phyloP scores from a whole-genome alignment of 73 alveolate species.

The Stentor roeselii region DNA sequence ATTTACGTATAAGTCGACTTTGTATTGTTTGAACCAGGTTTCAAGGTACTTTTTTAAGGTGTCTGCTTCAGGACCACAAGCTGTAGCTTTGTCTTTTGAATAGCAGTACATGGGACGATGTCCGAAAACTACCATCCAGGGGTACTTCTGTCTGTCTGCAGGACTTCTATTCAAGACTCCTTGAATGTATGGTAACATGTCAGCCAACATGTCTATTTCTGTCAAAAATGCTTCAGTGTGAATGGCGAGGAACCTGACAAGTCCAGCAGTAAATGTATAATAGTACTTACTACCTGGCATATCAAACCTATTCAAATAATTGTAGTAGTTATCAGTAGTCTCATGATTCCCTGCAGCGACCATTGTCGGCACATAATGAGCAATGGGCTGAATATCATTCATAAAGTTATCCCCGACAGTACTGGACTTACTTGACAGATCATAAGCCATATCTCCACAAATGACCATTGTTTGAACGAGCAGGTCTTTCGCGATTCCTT shows the following conservation, averaged over 20 bases:
- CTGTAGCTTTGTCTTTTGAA: background rate
- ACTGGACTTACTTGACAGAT: background rate
- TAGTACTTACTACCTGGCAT: conserved; percentile 13
- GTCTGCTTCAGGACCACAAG: conserved; percentile 26
- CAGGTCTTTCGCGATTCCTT: background rate
- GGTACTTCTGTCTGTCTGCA: background rate
- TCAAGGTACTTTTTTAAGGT: background rate
- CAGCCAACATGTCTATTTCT: background rate
- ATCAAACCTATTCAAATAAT: background rate
- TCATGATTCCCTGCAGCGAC: conserved; percentile 16
- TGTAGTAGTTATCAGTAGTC: background rate
- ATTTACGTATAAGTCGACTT: conserved; percentile 13
- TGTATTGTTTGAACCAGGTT: background rate
- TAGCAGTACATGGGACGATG: conserved; percentile 19
- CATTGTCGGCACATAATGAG: background rate
- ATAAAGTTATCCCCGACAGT: conserved; percentile 1
- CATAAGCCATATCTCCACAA: conserved; percentile 5
- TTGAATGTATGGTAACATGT: background rate
- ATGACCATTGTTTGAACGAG: background rate
- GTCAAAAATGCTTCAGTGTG: background rate
- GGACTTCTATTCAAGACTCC: background rate
- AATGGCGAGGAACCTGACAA: conserved; percentile 5
- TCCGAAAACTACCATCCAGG: conserved; percentile 8
- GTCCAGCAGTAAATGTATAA: background rate
- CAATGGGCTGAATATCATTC: background rate